Percentiles rank a stretch among this genome's conserved stretches.
Evolutionary conservation across 441 rosid genomes (phyloP).

Genomic region (Gossypium davidsonii): DNA sequence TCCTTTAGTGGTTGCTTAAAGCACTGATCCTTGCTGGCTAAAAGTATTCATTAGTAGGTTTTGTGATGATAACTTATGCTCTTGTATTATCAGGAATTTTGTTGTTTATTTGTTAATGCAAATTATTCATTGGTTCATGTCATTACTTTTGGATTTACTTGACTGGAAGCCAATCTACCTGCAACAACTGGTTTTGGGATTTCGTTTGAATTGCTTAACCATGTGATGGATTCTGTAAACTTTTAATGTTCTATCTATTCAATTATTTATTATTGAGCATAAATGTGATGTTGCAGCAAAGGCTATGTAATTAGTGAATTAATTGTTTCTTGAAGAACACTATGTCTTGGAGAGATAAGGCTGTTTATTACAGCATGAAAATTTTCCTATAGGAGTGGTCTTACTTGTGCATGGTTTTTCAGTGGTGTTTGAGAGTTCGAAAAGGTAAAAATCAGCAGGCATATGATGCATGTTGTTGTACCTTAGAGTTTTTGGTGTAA

Average conservation of each 20-base stretch:
- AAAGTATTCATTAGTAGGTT: conserved; percentile 12
- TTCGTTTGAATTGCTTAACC: conserved; percentile 3
- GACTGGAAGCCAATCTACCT: not conserved
- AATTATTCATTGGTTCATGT: not conserved
- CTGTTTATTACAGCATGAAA: too few relatives aligned
- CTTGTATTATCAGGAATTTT: not conserved
- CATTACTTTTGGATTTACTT: conserved; percentile 10
- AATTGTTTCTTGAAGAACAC: too few relatives aligned
- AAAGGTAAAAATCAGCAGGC: too few relatives aligned
- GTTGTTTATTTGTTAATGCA: conserved; percentile 1
- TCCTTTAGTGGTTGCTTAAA: conserved; percentile 19
- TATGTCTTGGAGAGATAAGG: too few relatives aligned
- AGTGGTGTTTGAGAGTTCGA: too few relatives aligned
- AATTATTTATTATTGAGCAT: not conserved
- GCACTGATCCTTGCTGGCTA: conserved; percentile 18
- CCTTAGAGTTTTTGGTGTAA: too few relatives aligned
- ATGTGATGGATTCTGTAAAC: conserved; percentile 9
- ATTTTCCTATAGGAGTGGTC: too few relatives aligned
- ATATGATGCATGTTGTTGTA: too few relatives aligned
- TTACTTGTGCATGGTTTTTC: too few relatives aligned
- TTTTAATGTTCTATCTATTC: not conserved
- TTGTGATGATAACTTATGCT: conserved; percentile 9
- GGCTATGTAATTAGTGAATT: not conserved
- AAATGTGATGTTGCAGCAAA: conserved; percentile 7
- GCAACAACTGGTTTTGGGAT: not conserved